Evolutionary conservation across 345 rosid genomes (phyloP).

Genomic region (Garcia nutans): DNA sequence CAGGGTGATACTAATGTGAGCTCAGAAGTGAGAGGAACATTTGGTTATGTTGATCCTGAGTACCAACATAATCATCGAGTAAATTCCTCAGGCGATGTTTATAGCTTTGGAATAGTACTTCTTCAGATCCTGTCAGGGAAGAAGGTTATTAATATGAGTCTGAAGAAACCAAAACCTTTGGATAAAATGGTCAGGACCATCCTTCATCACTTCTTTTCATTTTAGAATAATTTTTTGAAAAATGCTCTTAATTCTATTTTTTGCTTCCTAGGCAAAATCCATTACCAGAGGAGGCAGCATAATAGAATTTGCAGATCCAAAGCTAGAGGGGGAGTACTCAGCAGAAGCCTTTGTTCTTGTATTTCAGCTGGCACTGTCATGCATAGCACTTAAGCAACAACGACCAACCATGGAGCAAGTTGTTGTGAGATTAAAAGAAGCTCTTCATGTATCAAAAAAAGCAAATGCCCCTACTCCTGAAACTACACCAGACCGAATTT

Average conservation of each 20-base stretch:
- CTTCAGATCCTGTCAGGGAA: conserved; percentile 49
- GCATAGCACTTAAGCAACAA: conserved; percentile 39
- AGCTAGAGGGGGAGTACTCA: conserved; percentile 43
- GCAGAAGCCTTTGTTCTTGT: conserved; percentile 45
- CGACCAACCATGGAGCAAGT: conserved; percentile 49
- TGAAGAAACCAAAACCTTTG: conserved; percentile 40
- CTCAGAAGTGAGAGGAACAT: conserved; percentile 57
- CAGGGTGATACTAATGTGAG: conserved; percentile 36
- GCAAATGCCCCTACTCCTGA: conserved; percentile 25
- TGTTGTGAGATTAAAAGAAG: conserved; percentile 36
- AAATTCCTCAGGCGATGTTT: conserved; percentile 47
- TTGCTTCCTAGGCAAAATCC: conserved; percentile 41
- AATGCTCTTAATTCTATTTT: background rate
- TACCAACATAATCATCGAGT: conserved; percentile 29
- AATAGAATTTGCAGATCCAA: conserved; percentile 41
- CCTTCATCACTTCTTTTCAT: background rate
- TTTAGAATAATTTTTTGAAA: background rate
- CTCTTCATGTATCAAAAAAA: conserved; percentile 37
- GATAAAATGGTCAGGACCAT: conserved; percentile 42
- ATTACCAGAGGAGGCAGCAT: conserved; percentile 37
- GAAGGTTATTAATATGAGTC: conserved; percentile 45
- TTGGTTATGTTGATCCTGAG: conserved; percentile 54
- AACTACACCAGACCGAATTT: conserved; percentile 10
- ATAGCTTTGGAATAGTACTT: conserved; percentile 52
- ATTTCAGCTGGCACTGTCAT: conserved; percentile 45